These are phyloP conservation scores for Mortierella sp. DNA, from an alignment of 371 early-diverging fungal genomes.

Conservation along the genomic window DNA sequence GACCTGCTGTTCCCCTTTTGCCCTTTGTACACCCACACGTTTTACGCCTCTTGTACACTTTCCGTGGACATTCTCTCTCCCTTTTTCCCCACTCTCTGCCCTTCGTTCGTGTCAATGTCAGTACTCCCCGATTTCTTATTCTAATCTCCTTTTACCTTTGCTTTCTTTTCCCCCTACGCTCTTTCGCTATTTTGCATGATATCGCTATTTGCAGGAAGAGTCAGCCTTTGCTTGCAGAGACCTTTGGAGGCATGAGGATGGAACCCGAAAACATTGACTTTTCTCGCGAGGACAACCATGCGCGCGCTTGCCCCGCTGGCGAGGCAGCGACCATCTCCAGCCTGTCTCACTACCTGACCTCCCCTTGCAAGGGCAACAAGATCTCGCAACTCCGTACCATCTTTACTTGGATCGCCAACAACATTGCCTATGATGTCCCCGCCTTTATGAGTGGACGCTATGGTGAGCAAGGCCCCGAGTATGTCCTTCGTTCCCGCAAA, in stretches of 20 bases:
- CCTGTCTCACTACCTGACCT: constrained; percentile 59
- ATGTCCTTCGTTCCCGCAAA: constrained; percentile 53
- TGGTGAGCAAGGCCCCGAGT: constrained; percentile 53
- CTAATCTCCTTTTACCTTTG: constrained; percentile 6
- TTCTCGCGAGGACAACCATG: constrained; percentile 57
- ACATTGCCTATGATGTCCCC: constrained; percentile 61
- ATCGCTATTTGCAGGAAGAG: constrained; percentile 28
- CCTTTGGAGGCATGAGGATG: constrained; percentile 37
- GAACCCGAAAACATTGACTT: constrained; percentile 44
- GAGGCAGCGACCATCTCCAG: constrained; percentile 38
- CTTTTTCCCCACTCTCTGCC: neutral
- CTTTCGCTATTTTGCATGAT: neutral
- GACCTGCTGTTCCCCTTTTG: neutral
- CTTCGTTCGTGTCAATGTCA: neutral
- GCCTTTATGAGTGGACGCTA: constrained; percentile 53
- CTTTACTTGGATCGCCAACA: constrained; percentile 61
- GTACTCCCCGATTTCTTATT: constrained; percentile 10
- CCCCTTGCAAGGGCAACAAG: constrained; percentile 54
- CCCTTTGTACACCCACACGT: neutral
- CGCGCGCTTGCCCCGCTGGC: constrained; percentile 56
- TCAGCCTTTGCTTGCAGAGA: constrained; percentile 21
- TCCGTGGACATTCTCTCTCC: neutral
- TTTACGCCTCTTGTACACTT: constrained; percentile 1
- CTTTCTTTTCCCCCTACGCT: neutral
- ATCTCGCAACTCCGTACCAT: constrained; percentile 61